Evolutionary conservation across 495 filamentous ascomycete genomes (phyloP), one percentile per base, ranked within the genome.

Genomic region (Aspergillus steynii): DNA sequence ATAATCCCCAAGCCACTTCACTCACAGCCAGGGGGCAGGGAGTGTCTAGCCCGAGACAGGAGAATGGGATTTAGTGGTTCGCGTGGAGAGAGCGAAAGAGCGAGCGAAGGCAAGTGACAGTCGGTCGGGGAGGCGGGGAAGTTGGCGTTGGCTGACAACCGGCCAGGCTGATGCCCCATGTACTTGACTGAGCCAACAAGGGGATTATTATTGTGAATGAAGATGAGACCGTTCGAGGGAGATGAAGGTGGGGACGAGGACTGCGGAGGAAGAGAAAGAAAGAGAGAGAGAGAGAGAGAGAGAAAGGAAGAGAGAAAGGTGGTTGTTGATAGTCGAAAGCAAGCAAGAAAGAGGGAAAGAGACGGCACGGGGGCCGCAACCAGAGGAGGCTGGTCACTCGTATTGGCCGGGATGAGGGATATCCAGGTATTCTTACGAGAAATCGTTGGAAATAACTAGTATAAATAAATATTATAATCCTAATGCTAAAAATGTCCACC

Each of bases 301-400:
- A 49, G 31, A 56, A 28, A 34, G 27, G 53, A 61, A 53, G 45
- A 57, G 49, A 20, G 50, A 51, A 55, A 29, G 46, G 31, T 63
- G 29, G 20, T 25, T n/a, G 56, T 15, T 10, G 45, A 47, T 6
- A 10, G 46, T 26, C 4, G 29, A 58, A 20, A 74, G 58, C 64
- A 63, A 25, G 73, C 77, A 53, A 80, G 80, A 63, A 50, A 54
- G 9, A 80, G 32, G 32, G 42, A 45, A 53, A 76, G 74, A 79
- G 79, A 57, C 71, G 31, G 46, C 42, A 46, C 27, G 45, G 47
- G 37, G 28, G 55, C 15, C 32, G 26, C 25, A 56, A 56, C 29
- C 46, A 26, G 48, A 50, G 12, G 37, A 42, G 37, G 37, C 31
- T 34, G 31, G 31, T 34, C 1, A 42, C 37, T 42, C 37, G 37